Conservation (phyloP, 148 eudicot genomes). For the Pouteria glomerata region DNA sequence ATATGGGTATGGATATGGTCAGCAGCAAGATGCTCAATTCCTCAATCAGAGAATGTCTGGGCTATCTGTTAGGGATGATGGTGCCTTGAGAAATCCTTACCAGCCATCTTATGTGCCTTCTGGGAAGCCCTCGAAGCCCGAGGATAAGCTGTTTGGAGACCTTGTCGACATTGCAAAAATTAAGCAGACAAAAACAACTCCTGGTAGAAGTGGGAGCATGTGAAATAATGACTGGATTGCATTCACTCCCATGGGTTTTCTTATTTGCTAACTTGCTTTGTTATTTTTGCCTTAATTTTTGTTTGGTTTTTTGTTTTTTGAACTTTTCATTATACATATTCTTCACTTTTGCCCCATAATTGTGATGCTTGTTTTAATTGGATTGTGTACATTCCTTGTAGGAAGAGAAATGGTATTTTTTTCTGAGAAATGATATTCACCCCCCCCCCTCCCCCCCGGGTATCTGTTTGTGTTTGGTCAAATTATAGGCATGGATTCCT, state of each 20-base stretch:
- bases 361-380: neutral
- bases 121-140: constrained; percentile 58
- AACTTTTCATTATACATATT: neutral
- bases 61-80: constrained; percentile 45
- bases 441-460: no score
- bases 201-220: constrained; percentile 58
- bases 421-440: no score
- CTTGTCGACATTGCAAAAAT: constrained; percentile 72
- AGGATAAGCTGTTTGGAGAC: constrained; percentile 86
- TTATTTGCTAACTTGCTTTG: neutral
- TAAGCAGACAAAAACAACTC: constrained; percentile 50
- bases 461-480: no score
- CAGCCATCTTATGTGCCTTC: constrained; percentile 49
- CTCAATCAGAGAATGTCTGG: constrained; percentile 63
- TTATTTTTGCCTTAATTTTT: neutral
- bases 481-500: no score
- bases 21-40: constrained; percentile 51
- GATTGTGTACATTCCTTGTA: neutral
- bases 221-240: constrained; percentile 24
- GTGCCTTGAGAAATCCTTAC: constrained; percentile 29
- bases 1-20: constrained; percentile 30
- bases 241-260: neutral
- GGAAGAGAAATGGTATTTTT: no score
- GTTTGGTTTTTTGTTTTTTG: no score
- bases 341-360: neutral